Evolutionary conservation across 139 green algal species (phyloP).

Genomic region (Volvox africanus): DNA sequence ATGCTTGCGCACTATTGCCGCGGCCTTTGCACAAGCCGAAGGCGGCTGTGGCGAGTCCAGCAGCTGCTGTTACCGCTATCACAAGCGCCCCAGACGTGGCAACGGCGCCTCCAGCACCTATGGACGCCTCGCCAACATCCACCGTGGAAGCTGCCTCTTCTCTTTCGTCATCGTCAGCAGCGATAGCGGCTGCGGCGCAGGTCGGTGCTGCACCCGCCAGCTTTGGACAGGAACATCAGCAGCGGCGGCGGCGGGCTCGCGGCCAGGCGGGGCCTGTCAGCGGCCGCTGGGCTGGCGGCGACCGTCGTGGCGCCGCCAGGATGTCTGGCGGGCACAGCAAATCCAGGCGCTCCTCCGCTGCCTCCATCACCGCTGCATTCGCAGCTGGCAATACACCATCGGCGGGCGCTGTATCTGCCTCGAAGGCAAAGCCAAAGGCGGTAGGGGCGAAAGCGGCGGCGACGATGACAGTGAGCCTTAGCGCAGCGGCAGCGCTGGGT

Average conservation of each 20-base stretch:
- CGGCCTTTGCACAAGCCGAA: not conserved
- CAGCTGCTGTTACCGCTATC: too few relatives aligned
- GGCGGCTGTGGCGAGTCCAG: not conserved
- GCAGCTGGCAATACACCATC: not conserved
- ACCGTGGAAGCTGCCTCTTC: not conserved
- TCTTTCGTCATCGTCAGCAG: not conserved
- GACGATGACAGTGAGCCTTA: not conserved
- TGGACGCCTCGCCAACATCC: not conserved
- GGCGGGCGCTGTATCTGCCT: not conserved
- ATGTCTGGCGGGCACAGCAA: not conserved
- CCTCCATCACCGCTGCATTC: not conserved
- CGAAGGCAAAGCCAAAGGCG: conserved; percentile 4
- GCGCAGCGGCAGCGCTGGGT: conserved; percentile 27
- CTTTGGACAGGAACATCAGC: not conserved
- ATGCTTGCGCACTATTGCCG: not conserved
- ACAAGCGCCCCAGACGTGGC: too few relatives aligned
- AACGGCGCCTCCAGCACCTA: not conserved
- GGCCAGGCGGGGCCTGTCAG: not conserved
- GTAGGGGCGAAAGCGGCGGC: conserved; percentile 14
- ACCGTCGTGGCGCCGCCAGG: not conserved
- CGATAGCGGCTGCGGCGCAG: not conserved
- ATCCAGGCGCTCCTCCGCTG: not conserved
- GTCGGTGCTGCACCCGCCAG: not conserved
- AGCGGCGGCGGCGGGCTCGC: not conserved
- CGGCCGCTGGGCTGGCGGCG: not conserved